Conservation (phyloP, 2,329 filamentous ascomycete genomes). For the Hyphodiscus sp. region DNA sequence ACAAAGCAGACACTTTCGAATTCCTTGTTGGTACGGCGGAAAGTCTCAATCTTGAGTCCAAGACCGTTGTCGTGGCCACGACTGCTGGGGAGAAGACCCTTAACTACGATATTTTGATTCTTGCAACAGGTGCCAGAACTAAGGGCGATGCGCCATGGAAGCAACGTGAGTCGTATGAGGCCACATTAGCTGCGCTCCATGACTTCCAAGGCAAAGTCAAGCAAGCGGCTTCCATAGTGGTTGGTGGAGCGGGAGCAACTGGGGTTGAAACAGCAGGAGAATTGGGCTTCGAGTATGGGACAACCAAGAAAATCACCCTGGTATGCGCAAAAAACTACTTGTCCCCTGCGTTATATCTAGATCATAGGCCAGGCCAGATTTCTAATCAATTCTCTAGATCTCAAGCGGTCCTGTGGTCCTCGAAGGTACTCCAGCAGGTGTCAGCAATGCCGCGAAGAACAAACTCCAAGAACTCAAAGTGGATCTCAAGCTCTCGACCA, state of each 20-base stretch:
- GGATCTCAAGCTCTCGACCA: background rate
- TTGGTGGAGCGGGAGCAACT: constrained; percentile 29
- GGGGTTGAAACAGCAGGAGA: constrained; percentile 31
- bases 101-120: constrained; percentile 37
- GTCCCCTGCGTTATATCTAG: background rate
- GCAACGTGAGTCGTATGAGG: constrained; percentile 18
- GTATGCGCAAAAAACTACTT: constrained; percentile 6
- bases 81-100: constrained; percentile 21
- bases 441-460: constrained; percentile 29
- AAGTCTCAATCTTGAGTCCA: constrained; percentile 27
- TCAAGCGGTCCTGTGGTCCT: constrained; percentile 29
- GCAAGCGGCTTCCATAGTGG: constrained; percentile 22
- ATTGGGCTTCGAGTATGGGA: constrained; percentile 27
- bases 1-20: constrained; percentile 37
- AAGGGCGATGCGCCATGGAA: constrained; percentile 45
- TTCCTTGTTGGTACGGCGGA: constrained; percentile 37
- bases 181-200: constrained; percentile 18
- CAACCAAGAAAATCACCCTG: constrained; percentile 24
- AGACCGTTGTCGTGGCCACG: constrained; percentile 28
- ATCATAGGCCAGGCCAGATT: background rate
- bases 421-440: background rate
- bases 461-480: constrained; percentile 29
- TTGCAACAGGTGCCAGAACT: constrained; percentile 38
- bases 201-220: constrained; percentile 16
- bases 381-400: constrained; percentile 16